Conservation (phyloP, 192 early-diverging fungal genomes). For the Backusella circina region DNA sequence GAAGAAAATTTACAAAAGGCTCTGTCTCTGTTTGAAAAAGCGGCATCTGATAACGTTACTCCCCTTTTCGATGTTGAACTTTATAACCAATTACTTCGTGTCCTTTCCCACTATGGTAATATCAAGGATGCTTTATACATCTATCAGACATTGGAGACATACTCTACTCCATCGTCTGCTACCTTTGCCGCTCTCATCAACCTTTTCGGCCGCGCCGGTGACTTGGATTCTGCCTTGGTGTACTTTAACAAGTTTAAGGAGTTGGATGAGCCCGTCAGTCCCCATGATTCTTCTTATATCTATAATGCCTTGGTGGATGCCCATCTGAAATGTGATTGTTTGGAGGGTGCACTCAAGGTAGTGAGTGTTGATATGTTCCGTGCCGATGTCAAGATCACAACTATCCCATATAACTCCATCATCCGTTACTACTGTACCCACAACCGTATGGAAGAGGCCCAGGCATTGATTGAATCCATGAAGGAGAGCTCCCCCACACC, state of each 20-base stretch:
- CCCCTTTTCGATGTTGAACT: constrained; percentile 33
- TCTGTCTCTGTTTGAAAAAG: constrained; percentile 27
- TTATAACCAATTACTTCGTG: constrained; percentile 33
- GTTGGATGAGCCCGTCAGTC: neutral
- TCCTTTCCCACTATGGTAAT: constrained; percentile 34
- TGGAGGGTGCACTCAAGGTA: constrained; percentile 25
- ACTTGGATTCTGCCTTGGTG: constrained; percentile 19
- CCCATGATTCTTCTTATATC: constrained; percentile 28
- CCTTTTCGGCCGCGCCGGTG: constrained; percentile 35
- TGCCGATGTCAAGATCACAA: constrained; percentile 22
- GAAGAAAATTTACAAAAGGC: constrained; percentile 33
- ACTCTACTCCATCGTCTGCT: constrained; percentile 37
- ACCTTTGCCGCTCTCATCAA: constrained; percentile 59
- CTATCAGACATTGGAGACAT: constrained; percentile 19
- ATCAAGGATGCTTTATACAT: constrained; percentile 23
- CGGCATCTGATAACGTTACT: constrained; percentile 14
- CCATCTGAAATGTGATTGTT: constrained; percentile 28
- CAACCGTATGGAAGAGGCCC: constrained; percentile 10
- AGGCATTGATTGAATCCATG: constrained; percentile 16
- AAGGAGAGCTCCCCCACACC: constrained; percentile 21
- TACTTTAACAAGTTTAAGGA: constrained; percentile 28
- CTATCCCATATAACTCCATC: constrained; percentile 31
- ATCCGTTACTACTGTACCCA: constrained; percentile 30
- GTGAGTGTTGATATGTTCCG: constrained; percentile 25
- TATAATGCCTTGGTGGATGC: constrained; percentile 38